Conservation (phyloP, 306 rosid genomes). For the Castanopsis chinensis region DNA sequence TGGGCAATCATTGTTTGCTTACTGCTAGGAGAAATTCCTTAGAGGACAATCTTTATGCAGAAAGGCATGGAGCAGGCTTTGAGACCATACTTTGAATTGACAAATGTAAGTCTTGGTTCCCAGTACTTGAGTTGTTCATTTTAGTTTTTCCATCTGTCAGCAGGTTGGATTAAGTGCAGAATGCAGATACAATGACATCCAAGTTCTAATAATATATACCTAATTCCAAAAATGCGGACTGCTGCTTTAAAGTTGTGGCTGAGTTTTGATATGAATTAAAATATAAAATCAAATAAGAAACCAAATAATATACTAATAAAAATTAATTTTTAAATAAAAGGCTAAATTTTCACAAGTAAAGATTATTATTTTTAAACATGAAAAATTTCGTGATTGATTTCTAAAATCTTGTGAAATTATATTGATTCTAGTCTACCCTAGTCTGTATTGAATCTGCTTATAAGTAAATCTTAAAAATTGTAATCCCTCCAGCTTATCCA, state of each 20-base stretch:
- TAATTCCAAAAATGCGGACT: neutral
- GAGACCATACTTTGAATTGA: constrained; percentile 93
- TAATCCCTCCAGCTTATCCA: neutral
- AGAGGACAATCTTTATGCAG: no score
- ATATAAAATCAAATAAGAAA: no score
- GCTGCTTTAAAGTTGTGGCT: no score
- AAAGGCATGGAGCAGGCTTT: no score
- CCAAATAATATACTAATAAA: no score
- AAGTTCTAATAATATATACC: neutral
- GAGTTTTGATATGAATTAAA: no score
- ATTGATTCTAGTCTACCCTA: neutral
- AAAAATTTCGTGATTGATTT: neutral
- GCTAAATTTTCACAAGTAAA: no score
- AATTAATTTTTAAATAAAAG: no score
- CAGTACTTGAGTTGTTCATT: neutral
- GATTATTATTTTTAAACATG: neutral
- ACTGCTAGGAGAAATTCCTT: no score
- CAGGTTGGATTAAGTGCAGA: neutral
- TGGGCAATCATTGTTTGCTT: no score
- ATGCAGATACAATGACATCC: neutral
- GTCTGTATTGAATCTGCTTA: neutral
- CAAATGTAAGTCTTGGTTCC: constrained; percentile 66
- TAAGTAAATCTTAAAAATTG: neutral
- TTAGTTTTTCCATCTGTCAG: neutral
- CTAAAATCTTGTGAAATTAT: neutral